phyloP scores from a whole-genome alignment of 495 filamentous ascomycete genomes.

The Neurospora sp. region DNA sequence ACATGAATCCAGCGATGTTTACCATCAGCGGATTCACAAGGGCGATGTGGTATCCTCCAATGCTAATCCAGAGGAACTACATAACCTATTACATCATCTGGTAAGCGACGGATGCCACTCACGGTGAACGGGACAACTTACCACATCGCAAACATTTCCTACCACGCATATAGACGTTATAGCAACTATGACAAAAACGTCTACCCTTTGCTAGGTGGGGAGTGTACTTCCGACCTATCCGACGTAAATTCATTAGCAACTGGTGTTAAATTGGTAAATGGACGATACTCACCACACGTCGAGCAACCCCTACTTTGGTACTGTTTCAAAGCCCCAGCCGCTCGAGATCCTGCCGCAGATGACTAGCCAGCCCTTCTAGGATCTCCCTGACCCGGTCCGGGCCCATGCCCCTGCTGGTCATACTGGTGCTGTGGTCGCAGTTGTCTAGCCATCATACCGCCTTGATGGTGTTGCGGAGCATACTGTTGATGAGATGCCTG shows the following conservation, averaged over 20 bases:
- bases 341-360: background rate
- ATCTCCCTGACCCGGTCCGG: background rate
- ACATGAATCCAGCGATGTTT: too few relatives aligned
- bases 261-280: background rate
- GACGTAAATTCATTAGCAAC: background rate
- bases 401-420: conserved; percentile 2
- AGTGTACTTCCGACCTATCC: background rate
- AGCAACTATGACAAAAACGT: background rate
- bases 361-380: conserved; percentile 1
- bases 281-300: background rate
- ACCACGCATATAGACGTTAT: background rate
- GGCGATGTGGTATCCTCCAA: too few relatives aligned
- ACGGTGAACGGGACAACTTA: background rate
- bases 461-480: conserved; percentile 4
- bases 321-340: background rate
- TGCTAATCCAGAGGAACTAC: background rate
- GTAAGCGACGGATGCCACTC: background rate
- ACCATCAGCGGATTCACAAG: too few relatives aligned
- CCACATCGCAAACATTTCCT: background rate
- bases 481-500: conserved; percentile 2
- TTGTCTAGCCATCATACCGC: conserved; percentile 21
- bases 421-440: conserved; percentile 23
- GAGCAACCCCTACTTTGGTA: fast-evolving
- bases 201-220: background rate
- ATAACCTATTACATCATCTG: background rate